Evolutionary conservation across 2,329 filamentous ascomycete species (phyloP).

Genomic region (Nothophaeocryptopus gaeumannii): DNA sequence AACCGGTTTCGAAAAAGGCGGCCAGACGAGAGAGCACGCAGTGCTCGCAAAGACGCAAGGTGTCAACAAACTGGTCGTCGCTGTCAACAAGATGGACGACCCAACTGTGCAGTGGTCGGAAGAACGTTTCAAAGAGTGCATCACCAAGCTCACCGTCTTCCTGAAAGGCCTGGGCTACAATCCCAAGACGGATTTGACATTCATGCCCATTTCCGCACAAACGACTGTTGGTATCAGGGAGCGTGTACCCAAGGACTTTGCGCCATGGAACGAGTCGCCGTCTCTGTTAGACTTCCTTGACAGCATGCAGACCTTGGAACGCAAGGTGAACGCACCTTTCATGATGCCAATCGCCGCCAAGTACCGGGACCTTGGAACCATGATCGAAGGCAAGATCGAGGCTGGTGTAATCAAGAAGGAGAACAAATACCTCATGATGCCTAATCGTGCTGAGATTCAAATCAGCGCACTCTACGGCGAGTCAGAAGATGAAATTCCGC

Average conservation of each 20-base stretch:
- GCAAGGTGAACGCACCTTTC: conserved; percentile 95
- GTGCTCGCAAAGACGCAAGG: conserved; percentile 97
- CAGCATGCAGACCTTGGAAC: conserved; percentile 84
- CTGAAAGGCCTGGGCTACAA: conserved; percentile 93
- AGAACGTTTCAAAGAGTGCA: conserved; percentile 89
- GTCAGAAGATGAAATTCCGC: conserved; percentile 83
- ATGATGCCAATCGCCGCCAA: conserved; percentile 99
- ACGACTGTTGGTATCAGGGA: conserved; percentile 83
- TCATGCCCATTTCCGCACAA: conserved; percentile 96
- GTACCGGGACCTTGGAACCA: conserved; percentile 95
- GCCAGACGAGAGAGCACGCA: conserved; percentile 95
- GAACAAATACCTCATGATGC: conserved; percentile 87
- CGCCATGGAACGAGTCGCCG: conserved; percentile 83
- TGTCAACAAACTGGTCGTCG: conserved; percentile 93
- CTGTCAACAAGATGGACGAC: conserved; percentile 99
- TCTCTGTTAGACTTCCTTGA: conserved; percentile 96
- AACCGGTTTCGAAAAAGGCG: conserved; percentile 94
- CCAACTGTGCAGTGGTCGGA: conserved; percentile 94
- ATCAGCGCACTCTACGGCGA: conserved; percentile 88
- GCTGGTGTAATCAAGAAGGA: conserved; percentile 91
- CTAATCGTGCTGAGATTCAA: conserved; percentile 77
- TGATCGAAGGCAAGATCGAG: conserved; percentile 97
- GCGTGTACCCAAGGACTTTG: conserved; percentile 71
- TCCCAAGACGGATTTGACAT: conserved; percentile 85
- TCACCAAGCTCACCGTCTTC: conserved; percentile 80